Percentiles rank a stretch among this genome's conserved stretches.
phyloP scores from a whole-genome alignment of 2,329 filamentous ascomycete species.

The Cordyceps cicadae region DNA sequence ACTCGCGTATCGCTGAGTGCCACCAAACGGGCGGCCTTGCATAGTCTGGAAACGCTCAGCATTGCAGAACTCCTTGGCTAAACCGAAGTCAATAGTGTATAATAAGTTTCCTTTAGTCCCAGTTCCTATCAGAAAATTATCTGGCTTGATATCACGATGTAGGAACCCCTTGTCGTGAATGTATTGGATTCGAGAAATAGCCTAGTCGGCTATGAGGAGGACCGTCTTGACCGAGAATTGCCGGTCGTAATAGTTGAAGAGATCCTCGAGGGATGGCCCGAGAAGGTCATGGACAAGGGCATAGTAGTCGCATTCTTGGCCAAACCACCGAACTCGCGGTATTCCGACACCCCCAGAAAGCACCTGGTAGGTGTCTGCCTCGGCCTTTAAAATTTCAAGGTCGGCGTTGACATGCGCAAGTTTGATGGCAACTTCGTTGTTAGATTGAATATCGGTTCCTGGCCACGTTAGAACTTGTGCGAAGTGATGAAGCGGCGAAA shows the following conservation, averaged over 20 bases:
- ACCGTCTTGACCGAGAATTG: slow-evolving; percentile 19
- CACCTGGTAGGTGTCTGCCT: slow-evolving; percentile 13
- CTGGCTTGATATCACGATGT: slow-evolving; percentile 18
- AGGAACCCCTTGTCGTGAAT: slow-evolving; percentile 15
- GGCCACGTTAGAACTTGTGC: slow-evolving; percentile 1
- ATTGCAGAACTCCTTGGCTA: slow-evolving; percentile 12
- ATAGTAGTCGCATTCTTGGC: slow-evolving; percentile 16
- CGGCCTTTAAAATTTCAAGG: slow-evolving; percentile 12
- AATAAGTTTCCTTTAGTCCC: slow-evolving; percentile 15
- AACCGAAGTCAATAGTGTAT: slow-evolving; percentile 17
- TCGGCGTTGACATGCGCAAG: slow-evolving; percentile 8
- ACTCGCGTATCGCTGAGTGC: slow-evolving; percentile 16
- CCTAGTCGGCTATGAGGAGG: slow-evolving; percentile 18
- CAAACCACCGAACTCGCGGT: slow-evolving; percentile 17
- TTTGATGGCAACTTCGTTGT: slow-evolving; percentile 29
- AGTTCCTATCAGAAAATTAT: slow-evolving; percentile 18
- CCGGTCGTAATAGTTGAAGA: slow-evolving; percentile 31
- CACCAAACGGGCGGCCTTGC: slow-evolving; percentile 8
- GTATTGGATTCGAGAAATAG: slow-evolving; percentile 13
- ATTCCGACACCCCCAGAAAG: slow-evolving; percentile 17
- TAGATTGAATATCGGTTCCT: slow-evolving; percentile 16
- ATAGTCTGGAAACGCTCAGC: neutral
- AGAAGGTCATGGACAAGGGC: slow-evolving; percentile 20
- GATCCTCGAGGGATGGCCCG: slow-evolving; percentile 61
- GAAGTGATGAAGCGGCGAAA: neutral